Evolutionary conservation across 257 asterid genomes (phyloP).

Genomic region (Capsicum rhomboideum): DNA sequence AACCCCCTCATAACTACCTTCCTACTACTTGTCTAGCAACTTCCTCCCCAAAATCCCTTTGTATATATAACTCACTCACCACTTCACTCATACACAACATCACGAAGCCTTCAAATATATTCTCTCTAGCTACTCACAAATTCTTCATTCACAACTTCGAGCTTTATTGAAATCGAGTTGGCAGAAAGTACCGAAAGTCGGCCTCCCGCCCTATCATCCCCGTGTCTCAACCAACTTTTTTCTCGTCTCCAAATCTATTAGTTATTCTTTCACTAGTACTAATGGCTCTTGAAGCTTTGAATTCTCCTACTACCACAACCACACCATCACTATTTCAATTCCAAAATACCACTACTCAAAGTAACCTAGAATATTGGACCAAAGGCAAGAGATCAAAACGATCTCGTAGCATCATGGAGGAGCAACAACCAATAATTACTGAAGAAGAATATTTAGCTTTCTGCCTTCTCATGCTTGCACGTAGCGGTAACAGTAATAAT

Average conservation of each 20-base stretch:
- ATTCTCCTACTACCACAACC: constrained; percentile 24
- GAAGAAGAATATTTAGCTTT: constrained; percentile 62
- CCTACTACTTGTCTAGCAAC: constrained; percentile 52
- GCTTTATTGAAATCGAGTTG: too few relatives aligned
- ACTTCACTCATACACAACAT: too few relatives aligned
- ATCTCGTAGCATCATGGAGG: constrained; percentile 11
- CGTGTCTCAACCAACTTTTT: background rate
- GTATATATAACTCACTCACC: constrained; percentile 5
- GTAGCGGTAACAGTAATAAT: background rate
- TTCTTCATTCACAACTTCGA: too few relatives aligned
- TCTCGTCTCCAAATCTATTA: background rate
- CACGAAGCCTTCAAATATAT: too few relatives aligned
- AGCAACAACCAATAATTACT: constrained; percentile 1
- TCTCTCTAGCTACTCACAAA: too few relatives aligned
- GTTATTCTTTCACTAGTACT: background rate
- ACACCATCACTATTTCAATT: too few relatives aligned
- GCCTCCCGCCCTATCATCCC: too few relatives aligned
- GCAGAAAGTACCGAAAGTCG: too few relatives aligned
- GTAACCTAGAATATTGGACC: constrained; percentile 23
- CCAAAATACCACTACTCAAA: background rate
- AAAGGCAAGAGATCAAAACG: constrained; percentile 46
- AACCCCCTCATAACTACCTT: constrained; percentile 21
- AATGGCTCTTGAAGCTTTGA: constrained; percentile 53
- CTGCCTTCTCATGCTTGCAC: constrained; percentile 61
- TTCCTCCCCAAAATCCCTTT: constrained; percentile 17